Base-by-base conservation (phyloP, 2,329 filamentous ascomycete genomes). In the Xenosphaeropsis pyriputrescens region DNA sequence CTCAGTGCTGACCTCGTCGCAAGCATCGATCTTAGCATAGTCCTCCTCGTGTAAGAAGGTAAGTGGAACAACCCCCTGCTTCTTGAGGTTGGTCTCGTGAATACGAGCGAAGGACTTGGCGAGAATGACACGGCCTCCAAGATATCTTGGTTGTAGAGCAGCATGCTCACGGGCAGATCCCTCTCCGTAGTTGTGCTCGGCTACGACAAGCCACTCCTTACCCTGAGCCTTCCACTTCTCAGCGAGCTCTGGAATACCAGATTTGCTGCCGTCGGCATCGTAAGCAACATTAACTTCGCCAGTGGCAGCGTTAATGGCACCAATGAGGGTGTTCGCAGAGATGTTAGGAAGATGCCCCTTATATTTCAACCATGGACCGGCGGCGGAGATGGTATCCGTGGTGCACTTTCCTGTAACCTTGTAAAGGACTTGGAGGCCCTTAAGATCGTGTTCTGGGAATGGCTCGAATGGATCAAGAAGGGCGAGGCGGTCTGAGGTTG, bases 281-380 rank as follows among this genome's bases (percentile, higher is more conserved):
- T 93, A 91, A 5, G 89, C 91, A 15, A 73, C 78, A 59, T 96
- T 96, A 46, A 91, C 88, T 60, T 94, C 88, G 49, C 80, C 82
- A 0, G 89, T 98, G 44, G 84, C 85, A 32, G 83, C 86, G 60
- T 95, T 95, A 56, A 88, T 71, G 42, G 91, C 91, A 38, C 86
- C 91, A 62, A 95, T 95, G 47, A 98, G 75, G 2, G 91, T 98
- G 72, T 98, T 98, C 56, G 85, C 85, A 50, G 79, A 83, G 59
- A 98, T 98, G 68, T 98, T 98, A 58, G 91, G 85, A 45, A 98
- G 75, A 61, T 98, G 91, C 45, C 91, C 91, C 70, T 96, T 96
- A 75, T 96, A 98, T 64, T 96, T 96, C 49, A 98, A 75, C 89
- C 89, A 96, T 13, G 89, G 89, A 5, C 89, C 89, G 1, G 89